These are phyloP conservation scores for Adansonia digitata DNA, from an alignment of 345 rosid species.

Conservation along the genomic window DNA sequence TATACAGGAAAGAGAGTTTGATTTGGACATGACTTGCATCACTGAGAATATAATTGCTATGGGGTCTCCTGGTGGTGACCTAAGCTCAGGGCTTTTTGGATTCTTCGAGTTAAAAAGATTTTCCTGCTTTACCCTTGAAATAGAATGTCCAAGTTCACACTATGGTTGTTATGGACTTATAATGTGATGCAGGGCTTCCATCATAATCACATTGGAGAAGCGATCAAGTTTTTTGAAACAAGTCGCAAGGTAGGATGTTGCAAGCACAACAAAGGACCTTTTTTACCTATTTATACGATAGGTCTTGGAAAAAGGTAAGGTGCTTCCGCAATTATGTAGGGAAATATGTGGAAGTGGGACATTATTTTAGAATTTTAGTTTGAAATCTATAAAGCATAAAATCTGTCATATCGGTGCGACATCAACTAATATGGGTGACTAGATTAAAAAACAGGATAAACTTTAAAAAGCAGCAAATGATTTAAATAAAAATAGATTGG, in stretches of 20 bases:
- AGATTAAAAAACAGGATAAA: background rate
- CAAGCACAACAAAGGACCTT: too few relatives aligned
- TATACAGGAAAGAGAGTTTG: conserved; percentile 73
- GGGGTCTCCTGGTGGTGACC: conserved; percentile 97
- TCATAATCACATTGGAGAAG: conserved; percentile 96
- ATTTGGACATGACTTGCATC: conserved; percentile 68
- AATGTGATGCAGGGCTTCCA: conserved; percentile 68
- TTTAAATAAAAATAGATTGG: background rate
- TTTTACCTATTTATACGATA: too few relatives aligned
- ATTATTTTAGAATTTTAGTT: too few relatives aligned
- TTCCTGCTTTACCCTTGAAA: background rate
- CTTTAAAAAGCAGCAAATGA: background rate
- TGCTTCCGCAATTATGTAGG: too few relatives aligned
- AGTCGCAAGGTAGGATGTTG: conserved; percentile 76
- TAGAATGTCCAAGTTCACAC: conserved; percentile 8
- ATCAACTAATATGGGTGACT: too few relatives aligned
- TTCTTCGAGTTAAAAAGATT: conserved; percentile 64
- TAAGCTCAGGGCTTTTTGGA: conserved; percentile 88
- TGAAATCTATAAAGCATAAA: too few relatives aligned
- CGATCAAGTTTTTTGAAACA: conserved; percentile 81
- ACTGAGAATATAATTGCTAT: conserved; percentile 89
- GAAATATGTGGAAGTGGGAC: too few relatives aligned
- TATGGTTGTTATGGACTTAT: conserved; percentile 5
- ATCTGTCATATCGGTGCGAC: too few relatives aligned
- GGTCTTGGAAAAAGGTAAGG: too few relatives aligned